A percentile compares a stretch with the other conserved stretches of the same genome.
Conservation (phyloP, 192 early-diverging fungal genomes). For the Mortierella antarctica region DNA sequence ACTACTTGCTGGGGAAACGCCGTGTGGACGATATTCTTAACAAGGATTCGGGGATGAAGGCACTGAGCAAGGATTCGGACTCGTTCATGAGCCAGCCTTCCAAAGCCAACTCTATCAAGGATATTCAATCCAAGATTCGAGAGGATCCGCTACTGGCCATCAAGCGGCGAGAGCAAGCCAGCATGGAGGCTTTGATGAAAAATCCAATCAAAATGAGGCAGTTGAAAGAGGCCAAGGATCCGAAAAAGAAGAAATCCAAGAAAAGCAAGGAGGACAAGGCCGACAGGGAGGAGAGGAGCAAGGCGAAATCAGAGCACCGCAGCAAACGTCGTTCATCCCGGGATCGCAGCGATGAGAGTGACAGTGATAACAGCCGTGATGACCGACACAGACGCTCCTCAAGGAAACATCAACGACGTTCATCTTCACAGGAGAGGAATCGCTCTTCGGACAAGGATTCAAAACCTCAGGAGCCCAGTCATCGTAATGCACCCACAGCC, state of each 20-base stretch:
- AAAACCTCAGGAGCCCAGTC: neutral
- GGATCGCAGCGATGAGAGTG: conserved; percentile 12
- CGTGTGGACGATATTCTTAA: conserved; percentile 75
- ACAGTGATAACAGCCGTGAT: conserved; percentile 16
- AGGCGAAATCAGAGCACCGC: conserved; percentile 34
- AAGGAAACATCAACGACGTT: conserved; percentile 19
- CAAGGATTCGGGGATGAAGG: conserved; percentile 49
- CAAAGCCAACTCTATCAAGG: conserved; percentile 84
- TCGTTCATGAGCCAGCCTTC: conserved; percentile 37
- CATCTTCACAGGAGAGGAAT: conserved; percentile 5
- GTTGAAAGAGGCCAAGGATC: conserved; percentile 56
- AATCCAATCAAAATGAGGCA: conserved; percentile 77
- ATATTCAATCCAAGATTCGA: conserved; percentile 84
- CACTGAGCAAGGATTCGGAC: conserved; percentile 27
- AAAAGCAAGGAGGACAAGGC: conserved; percentile 54
- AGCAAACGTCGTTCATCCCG: conserved; percentile 36
- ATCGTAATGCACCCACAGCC: neutral
- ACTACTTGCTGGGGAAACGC: conserved; percentile 90
- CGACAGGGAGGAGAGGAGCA: conserved; percentile 53
- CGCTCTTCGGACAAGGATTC: neutral
- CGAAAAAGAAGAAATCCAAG: conserved; percentile 55
- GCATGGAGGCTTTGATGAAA: conserved; percentile 77
- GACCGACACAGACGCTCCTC: conserved; percentile 12
- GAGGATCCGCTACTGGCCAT: conserved; percentile 95
- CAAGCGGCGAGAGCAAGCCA: conserved; percentile 85